Base-by-base conservation (phyloP, 257 asterid genomes). In the Lycium ferocissimum region DNA sequence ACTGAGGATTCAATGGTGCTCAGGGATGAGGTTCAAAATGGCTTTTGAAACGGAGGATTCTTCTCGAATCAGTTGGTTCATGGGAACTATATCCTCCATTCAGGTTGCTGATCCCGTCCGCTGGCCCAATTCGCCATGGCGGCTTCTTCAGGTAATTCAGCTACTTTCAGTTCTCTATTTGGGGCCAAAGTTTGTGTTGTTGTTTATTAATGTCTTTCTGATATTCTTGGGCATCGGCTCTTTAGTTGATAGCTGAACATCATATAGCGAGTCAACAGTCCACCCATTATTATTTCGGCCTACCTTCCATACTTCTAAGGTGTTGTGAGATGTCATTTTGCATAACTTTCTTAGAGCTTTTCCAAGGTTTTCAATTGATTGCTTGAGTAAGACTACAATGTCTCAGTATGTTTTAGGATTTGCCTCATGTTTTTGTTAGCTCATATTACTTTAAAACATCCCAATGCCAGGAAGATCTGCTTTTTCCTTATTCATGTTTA, bases 21-120 rank as follows among this genome's bases (percentile, higher is more conserved):
- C 91, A 17, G 93, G 93, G 51, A 91, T 92, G 93, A 93, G 97
- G 87, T 93, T 93, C 85, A 92, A 93, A 91, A 93, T 93, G 95
- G 90, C 96, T 6, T 93, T 91, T 79, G 96, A 93, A 86, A 91
- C 96, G 0, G 96, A 91, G 91, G 97, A 92, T 70, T 88, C 95
- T 83, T 90, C 97, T 6, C 86, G 95, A 37, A 89, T 93, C 63
- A 92, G 95, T 85, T 93, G 97, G 97, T 93, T 92, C 84, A 88
- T 89, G 92, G 97, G 97, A 78, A 92, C 95, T 9, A 87, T 91
- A 38, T 85, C 95, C 67, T 85, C 94, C 3, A 90, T 89, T 88
- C 92, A 89, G 84, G 89, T 88, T 84, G 87, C 89, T 65, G 95
- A 93, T 69, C 94, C 92, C 49, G 80, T 89, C 58, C 86, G 83